phyloP scores from a whole-genome alignment of 345 rosid species.

The Pugionium cornutum region DNA sequence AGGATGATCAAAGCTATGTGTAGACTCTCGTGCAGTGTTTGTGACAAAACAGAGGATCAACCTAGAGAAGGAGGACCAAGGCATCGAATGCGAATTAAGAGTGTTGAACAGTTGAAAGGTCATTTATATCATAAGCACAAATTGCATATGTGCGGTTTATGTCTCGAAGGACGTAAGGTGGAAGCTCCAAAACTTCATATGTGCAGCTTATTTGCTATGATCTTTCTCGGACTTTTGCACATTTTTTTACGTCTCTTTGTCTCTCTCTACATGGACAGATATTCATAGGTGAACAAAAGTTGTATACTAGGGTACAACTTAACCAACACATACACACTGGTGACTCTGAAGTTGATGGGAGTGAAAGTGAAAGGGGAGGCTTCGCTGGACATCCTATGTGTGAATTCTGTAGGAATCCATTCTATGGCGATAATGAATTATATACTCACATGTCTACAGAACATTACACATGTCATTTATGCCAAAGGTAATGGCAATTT shows the following conservation, averaged over 20 bases:
- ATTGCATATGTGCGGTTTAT: constrained; percentile 79
- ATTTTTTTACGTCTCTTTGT: constrained; percentile 11
- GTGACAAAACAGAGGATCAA: constrained; percentile 62
- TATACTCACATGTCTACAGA: constrained; percentile 90
- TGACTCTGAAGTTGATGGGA: constrained; percentile 94
- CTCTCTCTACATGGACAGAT: constrained; percentile 47
- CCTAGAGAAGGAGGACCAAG: constrained; percentile 48
- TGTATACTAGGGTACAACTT: constrained; percentile 77
- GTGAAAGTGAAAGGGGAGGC: constrained; percentile 96
- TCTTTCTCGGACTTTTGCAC: background rate
- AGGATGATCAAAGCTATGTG: constrained; percentile 99
- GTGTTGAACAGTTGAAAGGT: constrained; percentile 87
- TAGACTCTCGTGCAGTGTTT: constrained; percentile 81
- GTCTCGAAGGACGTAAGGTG: constrained; percentile 97
- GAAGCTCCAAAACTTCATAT: constrained; percentile 7
- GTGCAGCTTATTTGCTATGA: background rate
- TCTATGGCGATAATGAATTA: constrained; percentile 92
- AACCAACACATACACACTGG: constrained; percentile 85
- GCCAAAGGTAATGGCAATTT: constrained; percentile 67
- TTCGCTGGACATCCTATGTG: constrained; percentile 91
- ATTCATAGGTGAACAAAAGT: constrained; percentile 89
- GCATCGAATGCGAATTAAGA: constrained; percentile 61
- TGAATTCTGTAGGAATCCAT: constrained; percentile 82
- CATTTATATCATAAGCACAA: constrained; percentile 85
- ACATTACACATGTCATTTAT: constrained; percentile 88